Percentiles rank a stretch among this genome's conserved stretches.
Evolutionary conservation across 192 early-diverging fungal species (phyloP).

Genomic region (Entomortierella parvispora): DNA sequence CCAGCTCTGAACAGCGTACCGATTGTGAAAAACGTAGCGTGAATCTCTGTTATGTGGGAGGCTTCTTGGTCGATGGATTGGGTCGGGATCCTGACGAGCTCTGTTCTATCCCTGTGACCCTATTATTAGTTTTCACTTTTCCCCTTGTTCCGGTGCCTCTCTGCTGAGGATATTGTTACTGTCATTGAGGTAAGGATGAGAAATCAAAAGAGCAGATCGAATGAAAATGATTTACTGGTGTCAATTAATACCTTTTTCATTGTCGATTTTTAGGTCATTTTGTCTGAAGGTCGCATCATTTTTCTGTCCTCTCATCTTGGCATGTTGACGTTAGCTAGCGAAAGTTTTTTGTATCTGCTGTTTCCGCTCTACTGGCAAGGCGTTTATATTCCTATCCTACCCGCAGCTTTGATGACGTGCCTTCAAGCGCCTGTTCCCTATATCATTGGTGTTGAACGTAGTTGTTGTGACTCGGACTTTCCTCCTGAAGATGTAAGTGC

Average conservation of each 20-base stretch:
- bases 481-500: constrained; percentile 71
- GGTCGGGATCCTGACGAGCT: background rate
- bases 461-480: constrained; percentile 61
- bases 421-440: constrained; percentile 83
- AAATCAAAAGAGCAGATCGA: no score
- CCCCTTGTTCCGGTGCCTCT: constrained; percentile 76
- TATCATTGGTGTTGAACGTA: constrained; percentile 75
- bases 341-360: constrained; percentile 69
- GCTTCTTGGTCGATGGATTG: background rate
- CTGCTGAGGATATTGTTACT: constrained; percentile 69
- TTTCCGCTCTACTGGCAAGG: constrained; percentile 85
- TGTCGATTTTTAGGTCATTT: constrained; percentile 62
- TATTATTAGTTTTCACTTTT: constrained; percentile 80
- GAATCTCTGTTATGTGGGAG: constrained; percentile 13
- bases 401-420: constrained; percentile 65
- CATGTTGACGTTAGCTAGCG: constrained; percentile 76
- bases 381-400: constrained; percentile 81
- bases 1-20: constrained; percentile 83
- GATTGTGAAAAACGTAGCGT: constrained; percentile 81
- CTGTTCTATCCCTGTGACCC: background rate
- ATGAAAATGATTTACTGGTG: no score
- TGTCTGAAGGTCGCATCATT: constrained; percentile 77
- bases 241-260: no score
- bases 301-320: constrained; percentile 73
- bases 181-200: constrained; percentile 69